Conservation (phyloP, 2,329 filamentous ascomycete genomes). For the Alternaria metachromatica region DNA sequence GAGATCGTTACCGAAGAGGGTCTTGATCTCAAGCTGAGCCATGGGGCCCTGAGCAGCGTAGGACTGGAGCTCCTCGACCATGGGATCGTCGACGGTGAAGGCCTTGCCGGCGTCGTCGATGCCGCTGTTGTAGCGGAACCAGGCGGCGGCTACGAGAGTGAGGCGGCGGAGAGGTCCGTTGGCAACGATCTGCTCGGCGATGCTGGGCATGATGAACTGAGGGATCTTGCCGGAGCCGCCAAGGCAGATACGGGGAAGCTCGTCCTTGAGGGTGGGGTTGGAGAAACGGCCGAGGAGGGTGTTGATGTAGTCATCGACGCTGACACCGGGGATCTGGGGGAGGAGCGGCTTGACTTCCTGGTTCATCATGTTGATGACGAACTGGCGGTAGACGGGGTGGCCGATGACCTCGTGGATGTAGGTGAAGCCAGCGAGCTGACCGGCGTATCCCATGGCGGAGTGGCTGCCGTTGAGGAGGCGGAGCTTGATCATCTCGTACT, state of each 20-base stretch:
- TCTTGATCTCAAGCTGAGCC: slow-evolving; percentile 19
- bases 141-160: slow-evolving; percentile 32
- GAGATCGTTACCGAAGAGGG: slow-evolving; percentile 37
- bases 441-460: slow-evolving; percentile 36
- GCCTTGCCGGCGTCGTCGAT: slow-evolving; percentile 30
- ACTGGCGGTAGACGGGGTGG: slow-evolving; percentile 31
- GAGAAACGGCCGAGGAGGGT: slow-evolving; percentile 35
- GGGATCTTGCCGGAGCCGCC: slow-evolving; percentile 40
- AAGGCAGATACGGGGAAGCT: slow-evolving; percentile 39
- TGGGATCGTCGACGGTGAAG: slow-evolving; percentile 35
- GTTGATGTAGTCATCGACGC: slow-evolving; percentile 36
- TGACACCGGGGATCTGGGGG: slow-evolving; percentile 35
- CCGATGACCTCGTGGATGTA: slow-evolving; percentile 39
- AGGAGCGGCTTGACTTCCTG: slow-evolving; percentile 39
- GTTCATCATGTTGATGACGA: slow-evolving; percentile 39
- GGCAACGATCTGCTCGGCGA: slow-evolving; percentile 36
- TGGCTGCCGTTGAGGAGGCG: slow-evolving; percentile 38
- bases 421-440: slow-evolving; percentile 33
- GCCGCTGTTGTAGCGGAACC: slow-evolving; percentile 38
- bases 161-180: slow-evolving; percentile 33
- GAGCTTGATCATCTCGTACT: slow-evolving; percentile 39
- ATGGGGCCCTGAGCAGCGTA: slow-evolving; percentile 24
- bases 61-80: slow-evolving; percentile 33
- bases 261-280: slow-evolving; percentile 38
- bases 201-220: slow-evolving; percentile 40